A percentile compares a stretch with the other conserved stretches of the same genome.
Conservation (phyloP, 2,329 filamentous ascomycete genomes). For the Ambrosiella cleistominuta region DNA sequence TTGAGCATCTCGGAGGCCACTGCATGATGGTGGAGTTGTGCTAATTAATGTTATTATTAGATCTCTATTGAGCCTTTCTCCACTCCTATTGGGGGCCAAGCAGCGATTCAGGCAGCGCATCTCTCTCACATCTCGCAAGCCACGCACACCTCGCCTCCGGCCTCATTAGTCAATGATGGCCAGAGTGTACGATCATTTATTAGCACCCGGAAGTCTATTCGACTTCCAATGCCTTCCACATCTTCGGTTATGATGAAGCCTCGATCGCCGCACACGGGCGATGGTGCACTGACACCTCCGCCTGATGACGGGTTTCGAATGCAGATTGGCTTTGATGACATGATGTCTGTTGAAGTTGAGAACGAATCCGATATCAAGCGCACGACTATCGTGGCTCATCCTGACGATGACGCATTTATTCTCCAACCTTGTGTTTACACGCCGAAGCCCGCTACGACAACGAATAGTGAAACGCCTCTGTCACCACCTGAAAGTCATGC, state of each 20-base stretch:
- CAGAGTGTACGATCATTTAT: conserved; percentile 7
- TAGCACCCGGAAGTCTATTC: conserved; percentile 4
- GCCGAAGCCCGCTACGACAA: conserved; percentile 27
- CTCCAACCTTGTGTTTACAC: conserved; percentile 42
- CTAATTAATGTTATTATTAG: background rate
- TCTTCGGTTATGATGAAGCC: conserved; percentile 1
- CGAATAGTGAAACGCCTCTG: conserved; percentile 22
- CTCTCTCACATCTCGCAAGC: conserved; percentile 10
- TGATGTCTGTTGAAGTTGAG: background rate
- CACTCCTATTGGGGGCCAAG: conserved; percentile 4
- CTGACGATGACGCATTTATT: conserved; percentile 22
- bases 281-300: conserved; percentile 11
- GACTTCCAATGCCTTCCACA: conserved; percentile 3
- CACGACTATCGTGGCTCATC: background rate
- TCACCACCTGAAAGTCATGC: conserved; percentile 28
- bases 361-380: background rate
- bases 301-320: conserved; percentile 4
- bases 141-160: conserved; percentile 5
- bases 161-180: conserved; percentile 5
- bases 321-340: conserved; percentile 8
- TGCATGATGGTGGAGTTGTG: background rate
- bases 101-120: conserved; percentile 7
- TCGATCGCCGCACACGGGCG: conserved; percentile 3
- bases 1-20: background rate
- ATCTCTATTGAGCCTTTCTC: conserved; percentile 10